A percentile compares a stretch with the other conserved stretches of the same genome.
phyloP scores from a whole-genome alignment of 257 asterid genomes.

The Solanum neorickii region DNA sequence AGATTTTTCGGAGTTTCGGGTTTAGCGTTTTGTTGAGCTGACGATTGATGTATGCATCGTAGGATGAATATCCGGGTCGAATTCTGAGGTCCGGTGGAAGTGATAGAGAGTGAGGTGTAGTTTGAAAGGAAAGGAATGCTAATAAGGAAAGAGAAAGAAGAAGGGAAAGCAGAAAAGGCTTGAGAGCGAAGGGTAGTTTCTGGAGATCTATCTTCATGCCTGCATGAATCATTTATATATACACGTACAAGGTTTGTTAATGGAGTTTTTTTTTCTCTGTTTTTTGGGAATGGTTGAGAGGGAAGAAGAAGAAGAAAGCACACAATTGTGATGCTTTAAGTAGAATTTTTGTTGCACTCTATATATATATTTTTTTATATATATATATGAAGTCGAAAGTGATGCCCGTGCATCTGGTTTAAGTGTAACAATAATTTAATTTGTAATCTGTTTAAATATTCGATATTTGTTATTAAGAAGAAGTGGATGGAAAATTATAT shows the following conservation, averaged over 20 bases:
- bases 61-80: slow-evolving; percentile 77
- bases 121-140: slow-evolving; percentile 33
- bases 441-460: too few relatives aligned
- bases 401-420: not conserved
- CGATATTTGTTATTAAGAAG: too few relatives aligned
- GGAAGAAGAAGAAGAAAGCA: not conserved
- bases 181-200: slow-evolving; percentile 22
- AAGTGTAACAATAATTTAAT: not conserved
- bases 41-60: slow-evolving; percentile 62
- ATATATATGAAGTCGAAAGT: not conserved
- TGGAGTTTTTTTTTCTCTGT: not conserved
- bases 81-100: slow-evolving; percentile 22
- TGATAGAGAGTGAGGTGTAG: slow-evolving; percentile 9
- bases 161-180: slow-evolving; percentile 35
- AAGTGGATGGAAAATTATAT: too few relatives aligned
- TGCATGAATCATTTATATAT: not conserved
- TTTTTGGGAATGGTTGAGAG: not conserved
- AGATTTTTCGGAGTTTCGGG: slow-evolving; percentile 69
- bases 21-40: slow-evolving; percentile 94
- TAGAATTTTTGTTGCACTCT: not conserved
- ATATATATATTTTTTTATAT: not conserved
- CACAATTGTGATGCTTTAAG: not conserved
- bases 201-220: not conserved
- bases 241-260: not conserved
- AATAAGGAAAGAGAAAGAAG: slow-evolving; percentile 30